Evolutionary conservation across 805 yeast species (phyloP).

Genomic region (Metschnikowia aberdeeniae): DNA sequence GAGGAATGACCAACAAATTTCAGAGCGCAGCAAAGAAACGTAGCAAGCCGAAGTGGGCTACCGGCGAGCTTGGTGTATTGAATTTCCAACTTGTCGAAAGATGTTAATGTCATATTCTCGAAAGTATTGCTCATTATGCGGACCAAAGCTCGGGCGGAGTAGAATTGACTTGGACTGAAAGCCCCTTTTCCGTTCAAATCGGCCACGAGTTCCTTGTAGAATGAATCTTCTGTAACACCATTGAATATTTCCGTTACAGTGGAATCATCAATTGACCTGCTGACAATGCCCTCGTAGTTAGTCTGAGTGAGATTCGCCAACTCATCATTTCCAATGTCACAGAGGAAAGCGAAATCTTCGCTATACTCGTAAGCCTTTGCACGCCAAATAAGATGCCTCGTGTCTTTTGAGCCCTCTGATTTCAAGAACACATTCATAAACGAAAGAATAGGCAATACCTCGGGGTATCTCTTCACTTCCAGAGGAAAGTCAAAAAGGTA

Average conservation of each 20-base stretch:
- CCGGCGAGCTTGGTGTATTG: conserved; percentile 29
- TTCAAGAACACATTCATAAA: conserved; percentile 11
- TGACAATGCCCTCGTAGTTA: background rate
- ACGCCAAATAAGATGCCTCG: background rate
- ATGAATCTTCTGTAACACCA: background rate
- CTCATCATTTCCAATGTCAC: background rate
- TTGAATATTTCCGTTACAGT: conserved; percentile 4
- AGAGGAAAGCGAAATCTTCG: conserved; percentile 1
- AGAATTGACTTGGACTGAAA: conserved; percentile 11
- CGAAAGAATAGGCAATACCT: conserved; percentile 13
- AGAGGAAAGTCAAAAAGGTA: conserved; percentile 22
- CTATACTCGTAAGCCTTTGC: conserved; percentile 1
- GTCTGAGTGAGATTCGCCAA: background rate
- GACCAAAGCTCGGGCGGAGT: conserved; percentile 23
- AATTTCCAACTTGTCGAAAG: conserved; percentile 27
- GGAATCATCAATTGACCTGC: background rate
- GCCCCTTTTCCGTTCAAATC: conserved; percentile 13
- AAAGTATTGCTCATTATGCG: conserved; percentile 24
- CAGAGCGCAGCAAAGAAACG: conserved; percentile 29
- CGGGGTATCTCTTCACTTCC: conserved; percentile 2
- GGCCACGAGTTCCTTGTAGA: background rate
- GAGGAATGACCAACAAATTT: conserved; percentile 33
- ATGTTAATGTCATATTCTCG: conserved; percentile 20
- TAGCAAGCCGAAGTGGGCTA: conserved; percentile 29
- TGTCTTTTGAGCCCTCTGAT: background rate